Evolutionary conservation across 176 grass and related monocot genomes (phyloP), one percentile per base, ranked within the genome.

Genomic region (Saccharum officinarum): DNA sequence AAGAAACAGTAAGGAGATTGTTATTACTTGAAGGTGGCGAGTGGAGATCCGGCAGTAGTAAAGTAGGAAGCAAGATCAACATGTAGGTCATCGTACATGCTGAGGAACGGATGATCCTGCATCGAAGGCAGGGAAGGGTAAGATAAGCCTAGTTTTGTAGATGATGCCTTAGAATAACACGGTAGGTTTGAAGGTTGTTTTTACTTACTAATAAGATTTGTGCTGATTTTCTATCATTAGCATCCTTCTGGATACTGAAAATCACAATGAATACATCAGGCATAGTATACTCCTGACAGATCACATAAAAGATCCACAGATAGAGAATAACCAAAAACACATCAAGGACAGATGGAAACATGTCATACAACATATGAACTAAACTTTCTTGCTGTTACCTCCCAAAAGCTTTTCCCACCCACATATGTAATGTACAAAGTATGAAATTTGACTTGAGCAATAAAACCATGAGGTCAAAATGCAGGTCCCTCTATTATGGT

Each of bases 51-150:
- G 1, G 88, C 31, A 0, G 88, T 89, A 52, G 76, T 99, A 62
- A 99, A 99, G 85, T 99, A 99, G 15, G 94, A 94, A 69, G 97
- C 75, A 28, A 99, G 97, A 82, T 96, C 88, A 25, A 94, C 82
- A 33, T 91, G 80, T 67, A 99, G 76, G 44, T 99, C 97, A 67
- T 94, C 90, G 15, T 99, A 99, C 97, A 99, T 38, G 92, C 88
- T 96, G 70, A 99, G 79, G 90, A 94, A 99, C 34, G 97, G 94
- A 89, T 96, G 97, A 18, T 33, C 72, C 97, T 99, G 90, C 49
- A 80, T 69, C 14, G 16, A 78, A 73, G 41, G 69, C 16, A 59
- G 13, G 60, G 44, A 83, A 42, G 2, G 8, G 23, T 72, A 77
- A 75, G 67, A 50, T 86, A 31, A 1, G 62, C 4, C 23, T 73